Percentiles rank a stretch among this genome's conserved stretches.
phyloP scores from a whole-genome alignment of 176 grass and related monocot species.

The Poa annua region DNA sequence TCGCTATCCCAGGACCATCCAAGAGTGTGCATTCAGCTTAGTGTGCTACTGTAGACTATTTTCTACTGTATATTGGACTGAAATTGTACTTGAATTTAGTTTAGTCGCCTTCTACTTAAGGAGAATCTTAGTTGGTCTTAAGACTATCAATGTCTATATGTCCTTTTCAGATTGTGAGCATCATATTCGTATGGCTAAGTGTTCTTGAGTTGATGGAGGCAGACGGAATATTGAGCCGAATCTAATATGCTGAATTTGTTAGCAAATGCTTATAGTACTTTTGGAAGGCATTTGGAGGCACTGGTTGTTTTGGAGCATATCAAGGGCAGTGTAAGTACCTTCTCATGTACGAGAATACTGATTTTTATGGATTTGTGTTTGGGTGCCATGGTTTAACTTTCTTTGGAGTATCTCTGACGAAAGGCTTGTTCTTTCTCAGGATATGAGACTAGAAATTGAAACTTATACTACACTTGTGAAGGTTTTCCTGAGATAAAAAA shows the following conservation, averaged over 20 bases:
- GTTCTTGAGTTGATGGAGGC: constrained; percentile 35
- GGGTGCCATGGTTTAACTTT: constrained; percentile 28
- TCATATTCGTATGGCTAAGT: constrained; percentile 35
- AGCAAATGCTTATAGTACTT: constrained; percentile 81
- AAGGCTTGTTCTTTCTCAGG: constrained; percentile 7
- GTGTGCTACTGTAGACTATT: no score
- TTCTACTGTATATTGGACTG: not conserved
- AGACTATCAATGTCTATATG: not conserved
- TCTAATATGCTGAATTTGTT: constrained; percentile 83
- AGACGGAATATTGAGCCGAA: constrained; percentile 75
- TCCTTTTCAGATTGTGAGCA: not conserved
- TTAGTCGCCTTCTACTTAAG: constrained; percentile 18
- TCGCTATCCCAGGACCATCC: not conserved
- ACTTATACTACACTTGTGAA: constrained; percentile 93
- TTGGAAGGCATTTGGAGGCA: constrained; percentile 74
- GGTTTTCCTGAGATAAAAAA: constrained; percentile 77
- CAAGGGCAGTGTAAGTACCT: constrained; percentile 74
- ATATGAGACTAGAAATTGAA: constrained; percentile 78
- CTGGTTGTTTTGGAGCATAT: constrained; percentile 79
- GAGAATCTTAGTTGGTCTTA: not conserved
- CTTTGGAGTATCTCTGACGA: not conserved
- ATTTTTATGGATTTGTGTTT: constrained; percentile 24
- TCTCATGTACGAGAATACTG: constrained; percentile 13
- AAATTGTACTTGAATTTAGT: not conserved
- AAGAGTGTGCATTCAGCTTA: not conserved